Percentiles rank a stretch among this genome's conserved stretches.
phyloP scores from a whole-genome alignment of 2,329 filamentous ascomycete genomes.

The Ilyonectria mors-panacis region DNA sequence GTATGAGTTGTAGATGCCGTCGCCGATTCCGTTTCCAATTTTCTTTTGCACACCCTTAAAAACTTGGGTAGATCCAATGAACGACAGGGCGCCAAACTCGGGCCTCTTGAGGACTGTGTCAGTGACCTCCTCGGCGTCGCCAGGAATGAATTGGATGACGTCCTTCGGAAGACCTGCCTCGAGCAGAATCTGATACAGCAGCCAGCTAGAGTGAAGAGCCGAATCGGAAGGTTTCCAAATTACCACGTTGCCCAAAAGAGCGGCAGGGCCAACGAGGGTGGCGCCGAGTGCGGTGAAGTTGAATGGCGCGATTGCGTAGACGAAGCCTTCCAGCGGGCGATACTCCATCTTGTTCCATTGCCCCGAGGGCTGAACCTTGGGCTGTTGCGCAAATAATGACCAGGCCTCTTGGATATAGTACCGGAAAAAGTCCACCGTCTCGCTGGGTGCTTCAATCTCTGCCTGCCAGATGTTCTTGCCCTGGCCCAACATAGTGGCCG shows the following conservation, averaged over 20 bases:
- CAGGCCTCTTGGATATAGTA: conserved; percentile 38
- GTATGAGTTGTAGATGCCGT: conserved; percentile 50
- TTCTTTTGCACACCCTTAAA: conserved; percentile 53
- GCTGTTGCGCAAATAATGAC: conserved; percentile 36
- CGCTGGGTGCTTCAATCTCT: conserved; percentile 37
- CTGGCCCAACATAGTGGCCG: conserved; percentile 39
- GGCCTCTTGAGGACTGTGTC: conserved; percentile 51
- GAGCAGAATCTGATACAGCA: conserved; percentile 57
- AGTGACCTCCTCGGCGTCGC: conserved; percentile 55
- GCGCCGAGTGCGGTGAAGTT: conserved; percentile 60
- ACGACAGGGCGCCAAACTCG: conserved; percentile 56
- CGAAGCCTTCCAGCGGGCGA: conserved; percentile 58
- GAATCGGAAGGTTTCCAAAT: conserved; percentile 58
- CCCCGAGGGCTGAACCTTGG: conserved; percentile 16
- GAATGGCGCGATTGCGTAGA: conserved; percentile 59
- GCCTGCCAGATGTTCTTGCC: conserved; percentile 44
- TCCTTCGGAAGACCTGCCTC: conserved; percentile 57
- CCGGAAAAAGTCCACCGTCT: conserved; percentile 55
- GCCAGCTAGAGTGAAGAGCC: conserved; percentile 52
- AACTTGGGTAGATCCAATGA: conserved; percentile 57
- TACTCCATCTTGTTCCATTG: conserved; percentile 51
- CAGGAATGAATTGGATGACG: conserved; percentile 57
- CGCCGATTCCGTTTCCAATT: conserved; percentile 51
- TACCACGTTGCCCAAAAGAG: conserved; percentile 58
- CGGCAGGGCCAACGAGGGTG: conserved; percentile 54